Conservation (phyloP, 805 yeast genomes). For the Candida suzukii region DNA sequence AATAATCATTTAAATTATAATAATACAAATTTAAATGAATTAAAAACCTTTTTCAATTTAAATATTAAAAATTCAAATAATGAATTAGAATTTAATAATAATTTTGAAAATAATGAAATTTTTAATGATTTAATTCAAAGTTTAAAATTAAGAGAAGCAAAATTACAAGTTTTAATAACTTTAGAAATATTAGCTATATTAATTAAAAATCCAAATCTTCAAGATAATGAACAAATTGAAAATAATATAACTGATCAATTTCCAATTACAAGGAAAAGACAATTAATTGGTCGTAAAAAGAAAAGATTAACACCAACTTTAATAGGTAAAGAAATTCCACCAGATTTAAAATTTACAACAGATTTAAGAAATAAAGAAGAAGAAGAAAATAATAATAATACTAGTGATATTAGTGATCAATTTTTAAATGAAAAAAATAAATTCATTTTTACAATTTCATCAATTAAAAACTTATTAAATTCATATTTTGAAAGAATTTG, state of each 20-base stretch:
- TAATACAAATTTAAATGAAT: background rate
- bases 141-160: conserved; percentile 20
- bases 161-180: conserved; percentile 21
- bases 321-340: conserved; percentile 22
- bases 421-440: no score
- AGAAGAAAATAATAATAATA: background rate
- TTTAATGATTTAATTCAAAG: background rate
- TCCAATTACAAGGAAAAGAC: conserved; percentile 1
- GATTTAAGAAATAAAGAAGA: conserved; percentile 13
- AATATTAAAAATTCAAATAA: background rate
- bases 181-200: conserved; percentile 20
- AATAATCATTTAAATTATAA: no score
- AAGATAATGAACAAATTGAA: background rate
- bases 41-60: background rate
- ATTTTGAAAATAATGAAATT: background rate
- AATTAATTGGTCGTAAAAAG: conserved; percentile 21
- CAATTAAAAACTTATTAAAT: background rate
- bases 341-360: conserved; percentile 16
- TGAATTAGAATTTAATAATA: background rate
- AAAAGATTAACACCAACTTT: conserved; percentile 26
- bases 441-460: background rate
- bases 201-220: background rate
- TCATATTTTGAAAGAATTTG: conserved; percentile 23
- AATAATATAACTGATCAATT: background rate
- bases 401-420: no score